Conservation (phyloP, 2,329 filamentous ascomycete genomes). For the Blastomyces gilchristii region DNA sequence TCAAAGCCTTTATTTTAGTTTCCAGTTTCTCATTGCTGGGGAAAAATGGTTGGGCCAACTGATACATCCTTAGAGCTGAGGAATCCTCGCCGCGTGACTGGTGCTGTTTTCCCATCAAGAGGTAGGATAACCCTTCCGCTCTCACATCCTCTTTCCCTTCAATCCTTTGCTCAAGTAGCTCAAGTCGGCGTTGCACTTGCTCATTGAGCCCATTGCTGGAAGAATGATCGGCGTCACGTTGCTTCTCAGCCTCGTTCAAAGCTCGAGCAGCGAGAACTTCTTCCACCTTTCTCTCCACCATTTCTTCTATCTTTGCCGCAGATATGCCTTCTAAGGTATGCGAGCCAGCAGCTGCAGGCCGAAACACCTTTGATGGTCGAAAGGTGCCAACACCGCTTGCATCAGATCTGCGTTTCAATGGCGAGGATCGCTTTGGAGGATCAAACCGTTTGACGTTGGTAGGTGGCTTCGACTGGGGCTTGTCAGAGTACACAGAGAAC, state of each 20-base stretch:
- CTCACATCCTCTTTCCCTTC: slow-evolving; percentile 64
- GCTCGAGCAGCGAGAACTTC: slow-evolving; percentile 76
- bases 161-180: slow-evolving; percentile 77
- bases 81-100: slow-evolving; percentile 71
- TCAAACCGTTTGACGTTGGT: slow-evolving; percentile 24
- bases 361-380: slow-evolving; percentile 43
- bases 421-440: slow-evolving; percentile 36
- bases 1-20: slow-evolving; percentile 45
- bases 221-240: slow-evolving; percentile 13
- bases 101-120: slow-evolving; percentile 87
- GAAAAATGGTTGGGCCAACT: slow-evolving; percentile 73
- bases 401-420: slow-evolving; percentile 31
- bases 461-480: slow-evolving; percentile 39
- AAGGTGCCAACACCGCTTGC: slow-evolving; percentile 18
- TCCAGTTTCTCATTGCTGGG: slow-evolving; percentile 70
- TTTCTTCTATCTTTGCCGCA: slow-evolving; percentile 70
- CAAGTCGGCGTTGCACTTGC: slow-evolving; percentile 68
- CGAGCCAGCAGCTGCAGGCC: slow-evolving; percentile 20
- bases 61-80: slow-evolving; percentile 74
- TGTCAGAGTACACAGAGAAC: slow-evolving; percentile 80
- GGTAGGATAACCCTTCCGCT: slow-evolving; percentile 70
- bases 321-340: slow-evolving; percentile 41
- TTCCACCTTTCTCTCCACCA: slow-evolving; percentile 84
- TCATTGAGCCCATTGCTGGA: slow-evolving; percentile 52
- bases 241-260: slow-evolving; percentile 44